Conservation (phyloP, 2,329 filamentous ascomycete genomes). For the Tolypocladium sp. region DNA sequence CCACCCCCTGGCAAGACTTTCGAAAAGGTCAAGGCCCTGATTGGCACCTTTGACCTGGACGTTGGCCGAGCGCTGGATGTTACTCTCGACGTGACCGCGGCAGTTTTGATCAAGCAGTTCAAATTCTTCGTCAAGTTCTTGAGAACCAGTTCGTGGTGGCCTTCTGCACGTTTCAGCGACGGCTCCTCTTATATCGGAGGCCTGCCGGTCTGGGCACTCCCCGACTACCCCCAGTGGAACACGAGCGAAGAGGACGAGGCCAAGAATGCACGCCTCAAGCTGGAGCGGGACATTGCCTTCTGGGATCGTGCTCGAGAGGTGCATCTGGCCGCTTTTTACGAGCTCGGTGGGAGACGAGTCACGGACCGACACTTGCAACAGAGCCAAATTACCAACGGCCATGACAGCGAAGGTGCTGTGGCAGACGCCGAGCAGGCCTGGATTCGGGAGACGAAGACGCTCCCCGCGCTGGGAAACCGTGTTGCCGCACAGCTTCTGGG, state of each 20-base stretch:
- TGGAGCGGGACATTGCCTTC: constrained; percentile 63
- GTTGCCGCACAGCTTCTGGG: constrained; percentile 91
- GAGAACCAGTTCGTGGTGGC: constrained; percentile 94
- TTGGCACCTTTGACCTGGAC: constrained; percentile 94
- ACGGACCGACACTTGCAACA: constrained; percentile 47
- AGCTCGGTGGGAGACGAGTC: constrained; percentile 67
- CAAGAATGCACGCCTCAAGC: constrained; percentile 44
- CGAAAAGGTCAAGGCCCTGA: constrained; percentile 84
- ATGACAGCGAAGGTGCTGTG: constrained; percentile 33
- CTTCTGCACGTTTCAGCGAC: constrained; percentile 46
- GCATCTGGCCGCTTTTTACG: constrained; percentile 80
- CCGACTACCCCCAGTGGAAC: constrained; percentile 54
- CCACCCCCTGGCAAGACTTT: constrained; percentile 76
- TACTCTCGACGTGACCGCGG: constrained; percentile 88
- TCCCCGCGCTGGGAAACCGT: constrained; percentile 78
- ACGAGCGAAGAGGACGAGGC: constrained; percentile 61
- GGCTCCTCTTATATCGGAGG: constrained; percentile 42
- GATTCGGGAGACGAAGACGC: constrained; percentile 71
- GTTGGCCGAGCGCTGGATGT: constrained; percentile 92
- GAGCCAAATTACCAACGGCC: constrained; percentile 26
- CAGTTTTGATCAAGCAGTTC: constrained; percentile 84
- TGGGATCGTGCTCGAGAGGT: constrained; percentile 71
- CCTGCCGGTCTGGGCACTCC: constrained; percentile 79
- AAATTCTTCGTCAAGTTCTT: constrained; percentile 93
- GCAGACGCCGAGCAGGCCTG: constrained; percentile 57